These are phyloP conservation scores for Haplographium delicatum DNA, from an alignment of 495 filamentous ascomycete genomes.

Conservation along the genomic window DNA sequence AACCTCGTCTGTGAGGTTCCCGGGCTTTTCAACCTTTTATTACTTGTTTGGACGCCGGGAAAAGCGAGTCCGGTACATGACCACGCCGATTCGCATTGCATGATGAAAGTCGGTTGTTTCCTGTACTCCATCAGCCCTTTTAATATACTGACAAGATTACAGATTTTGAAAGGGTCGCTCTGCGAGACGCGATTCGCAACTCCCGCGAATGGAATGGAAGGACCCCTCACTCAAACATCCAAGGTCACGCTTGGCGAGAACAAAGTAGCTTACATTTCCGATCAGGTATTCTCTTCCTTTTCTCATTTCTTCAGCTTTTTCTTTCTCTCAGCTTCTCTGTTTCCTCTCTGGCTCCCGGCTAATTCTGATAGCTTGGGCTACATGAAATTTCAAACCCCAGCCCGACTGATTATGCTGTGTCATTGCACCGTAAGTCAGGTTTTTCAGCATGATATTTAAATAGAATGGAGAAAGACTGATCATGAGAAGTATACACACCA, in stretches of 20 bases:
- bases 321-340: neutral
- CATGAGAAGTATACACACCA: constrained; percentile 70
- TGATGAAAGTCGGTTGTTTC: constrained; percentile 55
- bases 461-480: constrained; percentile 26
- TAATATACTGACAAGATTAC: too few relatives aligned
- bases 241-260: constrained; percentile 9
- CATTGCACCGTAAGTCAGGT: constrained; percentile 65
- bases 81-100: constrained; percentile 76
- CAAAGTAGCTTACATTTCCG: constrained; percentile 78
- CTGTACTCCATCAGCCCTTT: too few relatives aligned
- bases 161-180: constrained; percentile 65
- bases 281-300: constrained; percentile 31
- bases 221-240: constrained; percentile 12
- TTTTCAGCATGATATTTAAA: neutral
- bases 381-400: constrained; percentile 76
- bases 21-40: constrained; percentile 48
- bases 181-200: constrained; percentile 77
- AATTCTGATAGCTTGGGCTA: constrained; percentile 58
- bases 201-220: constrained; percentile 37
- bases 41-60: constrained; percentile 92
- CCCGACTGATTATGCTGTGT: constrained; percentile 68
- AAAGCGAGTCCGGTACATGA: constrained; percentile 83
- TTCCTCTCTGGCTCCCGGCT: constrained; percentile 1
- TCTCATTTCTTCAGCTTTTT: neutral
- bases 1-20: constrained; percentile 79